Evolutionary conservation across 306 rosid species (phyloP), one percentile per base, ranked within the genome.

Genomic region (Psophocarpus tetragonolobus): DNA sequence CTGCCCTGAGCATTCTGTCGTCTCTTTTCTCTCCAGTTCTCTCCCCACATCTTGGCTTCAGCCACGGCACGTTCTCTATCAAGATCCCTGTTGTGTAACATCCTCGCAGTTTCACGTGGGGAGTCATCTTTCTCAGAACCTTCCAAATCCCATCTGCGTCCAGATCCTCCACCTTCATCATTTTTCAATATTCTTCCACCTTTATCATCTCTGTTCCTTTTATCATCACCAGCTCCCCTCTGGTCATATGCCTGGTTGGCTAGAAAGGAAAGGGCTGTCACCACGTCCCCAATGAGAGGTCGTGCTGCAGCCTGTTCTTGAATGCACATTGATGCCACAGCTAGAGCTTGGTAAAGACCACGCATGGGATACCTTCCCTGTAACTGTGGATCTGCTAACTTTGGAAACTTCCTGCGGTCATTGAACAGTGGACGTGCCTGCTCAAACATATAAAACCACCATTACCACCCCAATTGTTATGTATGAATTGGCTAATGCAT

Each of bases 11-110:
- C 90, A 76, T 82, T 87, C 82, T 88, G 92, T 60, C 97, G 84
- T 81, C 98, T 84, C 75, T 93, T 91, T 61, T 93, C 98, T 65
- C 98, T 89, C 96, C 83, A 91, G 78, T 93, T 93, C 88, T 93
- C 98, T 66, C 98, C 98, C 98, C 98, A 93, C 97, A 90, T 93
- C 90, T 91, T 93, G 41, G 98, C 98, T 86, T 93, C 98, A 18
- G 98, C 98, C 27, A 93, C 98, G 1, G 98, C 97, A 41, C 98
- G 92, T 84, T 93, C 97, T 82, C 98, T 88, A 51, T 91, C 97
- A 78, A 91, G 82, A 78, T 90, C 93, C 81, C 90, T 80, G 87
- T 86, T 80, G 85, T 86, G 86, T 73, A 89, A 74, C 81, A 93
- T 91, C 84, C 94, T 82, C 5, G 88, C 97, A 4, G 91, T 91